Evolutionary conservation across 345 rosid species (phyloP).

Genomic region (Limnanthes douglasii): DNA sequence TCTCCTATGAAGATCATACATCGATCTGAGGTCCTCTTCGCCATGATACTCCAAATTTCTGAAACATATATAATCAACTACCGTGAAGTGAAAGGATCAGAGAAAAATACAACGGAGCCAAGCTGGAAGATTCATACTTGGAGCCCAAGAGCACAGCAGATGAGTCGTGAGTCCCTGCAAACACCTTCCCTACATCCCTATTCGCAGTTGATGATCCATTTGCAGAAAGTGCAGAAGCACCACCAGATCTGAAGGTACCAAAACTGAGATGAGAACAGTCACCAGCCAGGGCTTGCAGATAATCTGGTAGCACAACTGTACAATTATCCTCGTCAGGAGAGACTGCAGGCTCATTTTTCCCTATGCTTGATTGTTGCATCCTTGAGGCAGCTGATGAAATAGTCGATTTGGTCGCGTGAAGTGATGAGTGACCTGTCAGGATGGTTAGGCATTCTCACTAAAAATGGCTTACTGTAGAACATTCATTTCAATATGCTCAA

Average conservation of each 20-base stretch:
- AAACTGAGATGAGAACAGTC: constrained; percentile 40
- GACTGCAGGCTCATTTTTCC: constrained; percentile 7
- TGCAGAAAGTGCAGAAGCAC: constrained; percentile 5
- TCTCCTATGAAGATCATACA: constrained; percentile 7
- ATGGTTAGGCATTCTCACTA: too few species aligned
- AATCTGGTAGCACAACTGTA: constrained; percentile 27
- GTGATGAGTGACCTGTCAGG: constrained; percentile 7
- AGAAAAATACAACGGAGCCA: constrained; percentile 1
- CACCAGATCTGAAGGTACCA: constrained; percentile 29
- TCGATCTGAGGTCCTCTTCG: constrained; percentile 9
- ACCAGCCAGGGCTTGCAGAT: constrained; percentile 26
- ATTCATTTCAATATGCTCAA: background rate
- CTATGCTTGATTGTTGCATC: constrained; percentile 20
- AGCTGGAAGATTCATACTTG: constrained; percentile 11
- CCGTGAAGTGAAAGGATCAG: constrained; percentile 1
- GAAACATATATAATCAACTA: constrained; percentile 6
- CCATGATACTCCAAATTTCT: constrained; percentile 13
- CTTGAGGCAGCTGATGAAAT: constrained; percentile 12
- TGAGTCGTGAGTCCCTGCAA: constrained; percentile 8
- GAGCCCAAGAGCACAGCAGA: constrained; percentile 8
- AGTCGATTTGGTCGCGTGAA: constrained; percentile 8
- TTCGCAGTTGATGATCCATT: constrained; percentile 6
- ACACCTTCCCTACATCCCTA: constrained; percentile 9
- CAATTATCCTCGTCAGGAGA: constrained; percentile 8
- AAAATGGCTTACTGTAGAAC: background rate